These are phyloP conservation scores for Bruguiera parviflora DNA, from an alignment of 345 rosid species.

Conservation along the genomic window DNA sequence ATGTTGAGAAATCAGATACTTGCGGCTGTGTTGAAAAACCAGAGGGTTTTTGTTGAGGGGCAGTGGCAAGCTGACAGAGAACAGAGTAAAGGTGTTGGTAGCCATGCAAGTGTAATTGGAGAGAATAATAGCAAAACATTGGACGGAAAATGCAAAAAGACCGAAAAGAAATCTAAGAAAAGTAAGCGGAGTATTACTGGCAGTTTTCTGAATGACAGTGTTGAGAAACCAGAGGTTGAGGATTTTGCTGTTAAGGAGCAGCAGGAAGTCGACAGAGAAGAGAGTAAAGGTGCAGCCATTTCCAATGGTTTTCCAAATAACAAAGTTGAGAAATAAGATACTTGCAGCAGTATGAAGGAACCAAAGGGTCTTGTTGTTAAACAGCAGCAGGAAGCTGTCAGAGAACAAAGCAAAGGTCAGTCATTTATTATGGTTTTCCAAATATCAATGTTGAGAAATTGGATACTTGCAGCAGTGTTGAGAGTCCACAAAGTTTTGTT, in stretches of 20 bases:
- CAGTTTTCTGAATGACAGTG: neutral
- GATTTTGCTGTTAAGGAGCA: neutral
- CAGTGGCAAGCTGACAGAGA: neutral
- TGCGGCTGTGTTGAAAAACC: neutral
- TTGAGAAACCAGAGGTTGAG: neutral
- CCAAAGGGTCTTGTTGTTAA: no score
- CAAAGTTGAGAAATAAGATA: no score
- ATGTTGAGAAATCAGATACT: neutral
- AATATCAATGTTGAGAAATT: no score
- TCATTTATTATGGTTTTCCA: no score
- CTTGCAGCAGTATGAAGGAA: no score
- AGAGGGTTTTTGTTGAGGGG: neutral
- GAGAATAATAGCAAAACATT: neutral
- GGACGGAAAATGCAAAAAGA: constrained; percentile 3
- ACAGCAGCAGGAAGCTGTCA: neutral
- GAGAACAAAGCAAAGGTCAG: neutral
- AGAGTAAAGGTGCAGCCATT: neutral
- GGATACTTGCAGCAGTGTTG: neutral
- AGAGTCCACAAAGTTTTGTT: neutral
- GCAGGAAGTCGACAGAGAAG: neutral
- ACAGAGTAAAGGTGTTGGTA: neutral
- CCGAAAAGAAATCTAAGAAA: neutral
- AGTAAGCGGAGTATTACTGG: neutral
- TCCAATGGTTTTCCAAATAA: neutral
- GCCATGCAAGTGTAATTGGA: neutral